Evolutionary conservation across 2,329 filamentous ascomycete species (phyloP).

Genomic region (Hypoxylon sp.): DNA sequence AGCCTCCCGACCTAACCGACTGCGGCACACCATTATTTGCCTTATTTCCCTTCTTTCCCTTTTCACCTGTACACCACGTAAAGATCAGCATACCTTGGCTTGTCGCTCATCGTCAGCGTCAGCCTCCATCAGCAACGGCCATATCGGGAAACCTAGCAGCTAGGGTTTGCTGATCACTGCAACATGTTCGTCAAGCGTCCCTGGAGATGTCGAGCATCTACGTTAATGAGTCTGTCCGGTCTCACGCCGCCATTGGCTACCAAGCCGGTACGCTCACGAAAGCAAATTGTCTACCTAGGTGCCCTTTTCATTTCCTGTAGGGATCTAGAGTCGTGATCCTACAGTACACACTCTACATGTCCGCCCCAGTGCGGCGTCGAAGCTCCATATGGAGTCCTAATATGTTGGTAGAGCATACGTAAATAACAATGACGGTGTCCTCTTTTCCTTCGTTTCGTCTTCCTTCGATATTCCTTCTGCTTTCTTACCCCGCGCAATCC

Average conservation of each 20-base stretch:
- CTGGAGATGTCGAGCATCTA: conserved; percentile 2
- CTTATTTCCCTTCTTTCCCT: background rate
- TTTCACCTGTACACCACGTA: background rate
- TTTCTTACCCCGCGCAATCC: conserved; percentile 2
- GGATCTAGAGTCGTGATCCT: conserved; percentile 1
- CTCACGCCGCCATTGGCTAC: conserved; percentile 18
- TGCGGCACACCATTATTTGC: background rate
- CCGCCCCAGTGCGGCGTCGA: conserved; percentile 21
- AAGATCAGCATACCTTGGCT: conserved; percentile 5
- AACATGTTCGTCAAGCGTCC: background rate
- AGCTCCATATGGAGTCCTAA: conserved; percentile 7
- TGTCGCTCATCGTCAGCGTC: conserved; percentile 14
- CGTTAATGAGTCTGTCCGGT: background rate
- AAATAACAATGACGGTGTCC: conserved; percentile 32
- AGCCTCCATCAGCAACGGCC: conserved; percentile 14
- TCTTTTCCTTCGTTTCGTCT: conserved; percentile 6
- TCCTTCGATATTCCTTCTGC: conserved; percentile 14
- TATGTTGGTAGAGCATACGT: conserved; percentile 17
- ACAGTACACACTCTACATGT: background rate
- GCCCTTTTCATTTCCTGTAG: background rate
- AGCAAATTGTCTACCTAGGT: background rate
- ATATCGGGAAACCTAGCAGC: conserved; percentile 1
- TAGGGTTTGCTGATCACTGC: background rate
- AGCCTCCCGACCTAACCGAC: background rate
- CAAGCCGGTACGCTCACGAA: background rate